Base-by-base conservation (phyloP, 225 moss, liverwort and hornwort species). In the Thuidium tamariscinum region DNA sequence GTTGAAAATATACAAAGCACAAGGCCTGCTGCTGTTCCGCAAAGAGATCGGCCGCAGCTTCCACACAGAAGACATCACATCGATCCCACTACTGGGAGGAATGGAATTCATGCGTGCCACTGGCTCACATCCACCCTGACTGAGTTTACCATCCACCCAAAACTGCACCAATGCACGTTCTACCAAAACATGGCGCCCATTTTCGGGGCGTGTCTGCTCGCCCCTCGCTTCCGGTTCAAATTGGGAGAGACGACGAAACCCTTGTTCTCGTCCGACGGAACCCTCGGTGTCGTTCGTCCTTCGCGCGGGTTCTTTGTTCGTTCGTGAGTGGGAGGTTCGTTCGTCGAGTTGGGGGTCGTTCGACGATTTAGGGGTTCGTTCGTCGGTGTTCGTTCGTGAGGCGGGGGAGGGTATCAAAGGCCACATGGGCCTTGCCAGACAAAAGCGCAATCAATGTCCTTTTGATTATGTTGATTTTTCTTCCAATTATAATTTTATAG, bases 141-240 rank as follows among this genome's bases (percentile, higher is more conserved):
- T 3, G 30, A 30, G 73, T 48, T 49, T 49, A 44, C 83, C 88
- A 84, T 84, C 88, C 85, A 52, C 64, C 37, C 57, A 23, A 51
- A 64, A n/a, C 79, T 54, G 79, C 67, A 85, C 74, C 81, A 73
- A n/a, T 29, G 83, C 82, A 72, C 85, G 72, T 57, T 83, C 74
- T 74, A 30, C 71, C 59, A 44, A 66, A 86, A 83, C 84, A 91
- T 91, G 81, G 91, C 91, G 91, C 91, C 88, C 88, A 86, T 79
- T 88, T 91, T 77, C 86, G 63, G 90, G 90, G 51, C 51, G 42
- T 84, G 81, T 62, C 55, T 56, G 80, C 60, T 46, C 27, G 70
- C 73, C 81, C 71, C 70, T 70, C 60, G 9, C 70, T 74, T 34
- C 48, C 37, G 48, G 85, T 91, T 91, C 91, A 91, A 91, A 91